Base-by-base conservation (phyloP, 176 grass and related monocot species). In the Lolium multiflorum region DNA sequence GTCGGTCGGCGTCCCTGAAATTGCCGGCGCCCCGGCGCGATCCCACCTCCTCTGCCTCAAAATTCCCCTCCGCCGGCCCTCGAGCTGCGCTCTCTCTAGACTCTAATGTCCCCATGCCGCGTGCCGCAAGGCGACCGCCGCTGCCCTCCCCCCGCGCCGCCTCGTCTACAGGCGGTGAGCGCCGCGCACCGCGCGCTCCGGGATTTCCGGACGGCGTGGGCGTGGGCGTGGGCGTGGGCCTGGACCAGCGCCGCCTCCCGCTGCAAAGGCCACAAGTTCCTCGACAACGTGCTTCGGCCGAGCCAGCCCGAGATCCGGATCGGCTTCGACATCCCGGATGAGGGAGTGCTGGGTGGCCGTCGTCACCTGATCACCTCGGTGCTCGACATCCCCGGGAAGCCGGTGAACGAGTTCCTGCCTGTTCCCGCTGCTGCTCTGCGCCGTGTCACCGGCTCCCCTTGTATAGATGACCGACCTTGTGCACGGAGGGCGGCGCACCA, bases 291-390 rank as follows among this genome's bases (percentile, higher is more conserved):
- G 26, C 49, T 98, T 39, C 78, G 18, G 5, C 60, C 94, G 72
- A 77, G 71, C 39, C 39, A 59, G 5, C 22, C 11, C 9, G 63
- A 85, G 65, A 79, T 98, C 76, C 89, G 93, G 69, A 93, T 95
- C 77, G 92, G 91, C 47, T 65, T 98, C 79, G 92, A 93, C 74
- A 84, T 98, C 22, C 89, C 92, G 92, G 87, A 97, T 97, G 95
- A 90, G 63, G 17, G 95, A 95, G 76, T 76, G 91, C 62, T 89
- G 90, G 68, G 79, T 94, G 4, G 93, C 87, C 20, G 1, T 97
- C 20, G 57, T 88, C 67, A 97, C 95, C 75, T 85, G 48, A 50
- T 13, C 48, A 50, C 48, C 48, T 16, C 95, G 54, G 87, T 92
- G 61, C 91, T 98, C 56, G 89, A 98, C 74, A 60, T 78, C 73